Base-by-base conservation (phyloP, 2,329 filamentous ascomycete species). In the Paracoccidioides brasiliensis region DNA sequence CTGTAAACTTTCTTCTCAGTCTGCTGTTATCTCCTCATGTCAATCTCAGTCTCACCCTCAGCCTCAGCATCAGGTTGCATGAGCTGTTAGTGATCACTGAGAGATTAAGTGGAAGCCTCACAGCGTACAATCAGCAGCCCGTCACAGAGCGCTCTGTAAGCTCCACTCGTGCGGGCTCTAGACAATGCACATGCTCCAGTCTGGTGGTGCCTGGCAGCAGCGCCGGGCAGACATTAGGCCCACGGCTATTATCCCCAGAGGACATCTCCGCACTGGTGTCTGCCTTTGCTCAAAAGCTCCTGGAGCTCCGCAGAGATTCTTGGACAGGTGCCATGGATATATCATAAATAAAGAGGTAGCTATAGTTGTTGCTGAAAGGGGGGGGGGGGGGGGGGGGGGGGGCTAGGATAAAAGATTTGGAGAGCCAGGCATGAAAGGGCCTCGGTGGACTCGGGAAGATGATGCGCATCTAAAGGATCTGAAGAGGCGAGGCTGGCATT, bases 381-480 rank as follows among this genome's bases (percentile, higher is more conserved):
- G n/a, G 28, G 35, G 46, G 5, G 44, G 10, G 9, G 35, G 6
- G 7, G 30, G n/a, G n/a, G n/a, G n/a, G n/a, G n/a, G n/a, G n/a
- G n/a, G n/a, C n/a, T n/a, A 43, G 10, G 38, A 43, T 40, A 3
- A 32, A 43, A 43, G 22, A 9, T 32, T 14, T 5, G 28, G 14
- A 15, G 10, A 42, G 40, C 10, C 15, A 12, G 37, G 41, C 33
- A 30, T 15, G 35, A 52, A 52, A 28, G 41, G 35, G 41, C 15
- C 49, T 53, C 37, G n/a, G 15, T 53, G 51, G n/a, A 53, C 38
- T 12, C 5, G 10, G 22, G 37, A 43, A 43, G 51, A 53, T 14
- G 38, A 53, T 53, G 51, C 42, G 15, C 9, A 15, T 15, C 51
- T 53, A 53, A 53, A 40, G 38, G 5, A 53, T 32, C 33, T 53